A percentile compares a stretch with the other conserved stretches of the same genome.
phyloP scores from a whole-genome alignment of 192 early-diverging fungal genomes.

The Coemansia sp. region DNA sequence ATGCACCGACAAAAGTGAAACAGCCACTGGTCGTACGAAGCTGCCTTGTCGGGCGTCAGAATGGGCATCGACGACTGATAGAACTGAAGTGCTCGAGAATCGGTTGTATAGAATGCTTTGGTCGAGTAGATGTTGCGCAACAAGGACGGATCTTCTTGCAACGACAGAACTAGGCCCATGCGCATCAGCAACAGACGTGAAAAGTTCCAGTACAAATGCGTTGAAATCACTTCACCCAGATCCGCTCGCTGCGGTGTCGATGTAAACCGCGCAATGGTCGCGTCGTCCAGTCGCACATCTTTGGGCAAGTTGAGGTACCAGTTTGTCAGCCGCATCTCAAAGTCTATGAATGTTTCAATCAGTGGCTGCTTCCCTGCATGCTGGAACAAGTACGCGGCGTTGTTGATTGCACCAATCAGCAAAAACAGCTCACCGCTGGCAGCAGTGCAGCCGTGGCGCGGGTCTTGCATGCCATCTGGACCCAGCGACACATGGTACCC shows the following conservation, averaged over 20 bases:
- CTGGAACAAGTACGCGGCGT: conserved; percentile 39
- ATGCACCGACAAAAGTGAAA: conserved; percentile 56
- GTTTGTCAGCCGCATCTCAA: conserved; percentile 51
- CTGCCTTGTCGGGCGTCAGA: conserved; percentile 49
- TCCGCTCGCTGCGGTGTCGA: conserved; percentile 39
- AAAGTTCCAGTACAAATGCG: conserved; percentile 54
- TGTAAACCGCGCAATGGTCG: conserved; percentile 42
- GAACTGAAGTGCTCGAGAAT: conserved; percentile 41
- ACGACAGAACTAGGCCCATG: conserved; percentile 52
- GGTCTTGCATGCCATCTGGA: conserved; percentile 29
- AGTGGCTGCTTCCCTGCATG: conserved; percentile 33
- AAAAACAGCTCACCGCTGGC: conserved; percentile 46
- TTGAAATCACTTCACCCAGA: conserved; percentile 50
- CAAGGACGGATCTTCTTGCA: conserved; percentile 43
- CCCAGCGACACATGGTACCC: conserved; percentile 37
- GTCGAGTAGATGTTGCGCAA: conserved; percentile 51
- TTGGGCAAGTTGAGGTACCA: conserved; percentile 45
- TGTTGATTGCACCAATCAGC: conserved; percentile 48
- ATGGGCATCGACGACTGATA: conserved; percentile 51
- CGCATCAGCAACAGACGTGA: conserved; percentile 51
- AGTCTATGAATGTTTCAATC: conserved; percentile 46
- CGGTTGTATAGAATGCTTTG: conserved; percentile 49
- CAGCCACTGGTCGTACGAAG: conserved; percentile 52
- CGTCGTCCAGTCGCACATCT: conserved; percentile 44
- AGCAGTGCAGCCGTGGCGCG: conserved; percentile 40